Percentiles rank a stretch among this genome's conserved stretches.
phyloP scores from a whole-genome alignment of 495 filamentous ascomycete genomes.

The Alectoria sarmentosa region DNA sequence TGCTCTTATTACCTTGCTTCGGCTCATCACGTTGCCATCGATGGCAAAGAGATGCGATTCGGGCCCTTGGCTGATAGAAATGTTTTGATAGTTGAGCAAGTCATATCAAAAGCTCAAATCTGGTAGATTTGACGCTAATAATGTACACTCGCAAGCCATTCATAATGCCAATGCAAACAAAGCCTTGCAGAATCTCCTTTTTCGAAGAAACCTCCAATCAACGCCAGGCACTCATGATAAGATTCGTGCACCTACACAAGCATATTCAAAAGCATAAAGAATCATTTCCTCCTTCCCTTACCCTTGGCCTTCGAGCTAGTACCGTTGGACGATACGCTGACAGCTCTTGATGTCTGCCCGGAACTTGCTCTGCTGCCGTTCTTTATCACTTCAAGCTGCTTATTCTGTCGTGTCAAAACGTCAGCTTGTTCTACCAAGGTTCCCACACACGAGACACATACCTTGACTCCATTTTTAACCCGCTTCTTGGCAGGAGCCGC shows the following conservation, averaged over 20 bases:
- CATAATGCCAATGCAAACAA: background rate
- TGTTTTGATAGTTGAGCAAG: background rate
- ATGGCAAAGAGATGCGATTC: no score
- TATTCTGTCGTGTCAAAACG: constrained; percentile 41
- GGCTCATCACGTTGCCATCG: background rate
- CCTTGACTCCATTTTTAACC: constrained; percentile 72
- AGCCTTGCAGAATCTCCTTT: background rate
- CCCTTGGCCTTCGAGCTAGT: constrained; percentile 41
- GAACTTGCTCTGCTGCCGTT: constrained; percentile 46
- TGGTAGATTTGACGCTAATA: background rate
- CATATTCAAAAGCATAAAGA: background rate
- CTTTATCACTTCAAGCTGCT: constrained; percentile 54
- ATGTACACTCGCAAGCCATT: background rate
- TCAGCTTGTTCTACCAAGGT: background rate
- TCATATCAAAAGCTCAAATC: background rate
- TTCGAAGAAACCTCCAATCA: background rate
- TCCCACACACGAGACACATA: constrained; percentile 31
- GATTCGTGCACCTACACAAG: background rate
- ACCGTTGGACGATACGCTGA: constrained; percentile 48
- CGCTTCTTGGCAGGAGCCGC: constrained; percentile 87
- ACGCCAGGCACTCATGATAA: background rate
- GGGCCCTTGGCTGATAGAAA: no score
- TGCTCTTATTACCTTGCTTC: no score
- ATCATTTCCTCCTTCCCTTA: constrained; percentile 38
- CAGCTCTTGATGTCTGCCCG: constrained; percentile 47